phyloP scores from a whole-genome alignment of 768 basidiomycete species.

The Podaxis rugospora region DNA sequence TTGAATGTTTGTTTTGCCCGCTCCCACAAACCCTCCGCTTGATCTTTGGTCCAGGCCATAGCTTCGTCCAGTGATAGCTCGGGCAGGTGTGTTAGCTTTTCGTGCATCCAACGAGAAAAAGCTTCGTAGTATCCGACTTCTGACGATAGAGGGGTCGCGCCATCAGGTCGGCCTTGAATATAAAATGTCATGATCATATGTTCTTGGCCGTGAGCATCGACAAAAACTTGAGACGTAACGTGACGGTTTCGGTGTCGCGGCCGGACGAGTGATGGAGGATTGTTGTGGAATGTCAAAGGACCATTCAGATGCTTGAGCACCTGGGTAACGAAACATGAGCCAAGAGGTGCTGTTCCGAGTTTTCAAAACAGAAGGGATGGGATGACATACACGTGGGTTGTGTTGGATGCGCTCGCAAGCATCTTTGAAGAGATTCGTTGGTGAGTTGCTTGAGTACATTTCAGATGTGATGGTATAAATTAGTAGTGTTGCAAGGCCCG shows the following conservation, averaged over 20 bases:
- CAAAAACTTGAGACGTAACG: constrained; percentile 71
- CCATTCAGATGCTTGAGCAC: constrained; percentile 64
- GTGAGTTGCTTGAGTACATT: constrained; percentile 84
- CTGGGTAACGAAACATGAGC: constrained; percentile 32
- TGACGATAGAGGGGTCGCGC: constrained; percentile 24
- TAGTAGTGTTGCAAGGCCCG: constrained; percentile 71
- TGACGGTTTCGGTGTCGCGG: constrained; percentile 82
- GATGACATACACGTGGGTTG: constrained; percentile 35
- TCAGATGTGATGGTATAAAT: constrained; percentile 79
- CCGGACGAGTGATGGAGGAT: constrained; percentile 67
- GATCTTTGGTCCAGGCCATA: constrained; percentile 41
- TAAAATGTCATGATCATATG: constrained; percentile 86
- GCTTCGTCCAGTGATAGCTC: constrained; percentile 56
- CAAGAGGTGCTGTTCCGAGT: neutral
- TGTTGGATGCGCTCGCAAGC: constrained; percentile 50
- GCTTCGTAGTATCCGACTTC: constrained; percentile 44
- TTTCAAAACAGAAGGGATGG: neutral
- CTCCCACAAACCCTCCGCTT: constrained; percentile 36
- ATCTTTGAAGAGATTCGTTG: constrained; percentile 72
- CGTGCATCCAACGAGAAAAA: constrained; percentile 37
- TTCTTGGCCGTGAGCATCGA: constrained; percentile 71
- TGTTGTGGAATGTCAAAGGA: constrained; percentile 75
- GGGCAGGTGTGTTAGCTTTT: constrained; percentile 34
- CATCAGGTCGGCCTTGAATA: constrained; percentile 56
- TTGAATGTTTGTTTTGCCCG: constrained; percentile 56